Base-by-base conservation (phyloP, 805 yeast species). In the Candida alai region DNA sequence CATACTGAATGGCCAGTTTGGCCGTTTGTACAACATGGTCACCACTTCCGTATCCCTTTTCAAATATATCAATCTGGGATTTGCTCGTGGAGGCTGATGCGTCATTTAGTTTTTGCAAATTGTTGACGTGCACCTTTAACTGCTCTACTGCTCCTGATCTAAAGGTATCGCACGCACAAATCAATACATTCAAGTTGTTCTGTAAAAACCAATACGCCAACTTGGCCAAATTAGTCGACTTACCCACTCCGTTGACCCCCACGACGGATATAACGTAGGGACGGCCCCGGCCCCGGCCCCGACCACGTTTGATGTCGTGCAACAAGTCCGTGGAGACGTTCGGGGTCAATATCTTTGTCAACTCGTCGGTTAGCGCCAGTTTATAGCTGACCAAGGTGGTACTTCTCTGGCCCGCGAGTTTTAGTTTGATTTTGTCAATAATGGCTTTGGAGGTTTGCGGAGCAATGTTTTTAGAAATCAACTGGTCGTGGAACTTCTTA, bases 111-210 rank as follows among this genome's bases (percentile, higher is more conserved):
- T 78, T 78, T 34, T 80, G 75, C 42, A 90, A 66, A 50, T 93
- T 85, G 41, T 80, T 80, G 2, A 90, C 97, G 61, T 90, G 98
- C 2, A 89, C 96, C 46, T 93, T 78, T 41, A 90, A 68, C 62
- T 90, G 98, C 57, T 90, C 97, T n/a, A 90, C 97, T 1, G 98
- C 98, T 34, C 98, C 98, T 1, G 96, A 86, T 60, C 98, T 74
- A 64, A 90, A 90, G 1, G 98, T 93, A 63, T 90, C 98, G 63
- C 97, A 90, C 0, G 98, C 98, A 15, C 95, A 94, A 48, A 90
- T 84, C 34, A 90, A 68, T 1, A 90, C 95, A 45, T 75, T 78
- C 56, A 85, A 71, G 52, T 90, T 79, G 58, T 93, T 90, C 52
- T 93, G 97, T 37, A 90, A 62, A 34, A 90, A 70, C 98, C 98